Evolutionary conservation across 2,329 filamentous ascomycete genomes (phyloP), one percentile per base, ranked within the genome.

Genomic region (Fusarium citri): DNA sequence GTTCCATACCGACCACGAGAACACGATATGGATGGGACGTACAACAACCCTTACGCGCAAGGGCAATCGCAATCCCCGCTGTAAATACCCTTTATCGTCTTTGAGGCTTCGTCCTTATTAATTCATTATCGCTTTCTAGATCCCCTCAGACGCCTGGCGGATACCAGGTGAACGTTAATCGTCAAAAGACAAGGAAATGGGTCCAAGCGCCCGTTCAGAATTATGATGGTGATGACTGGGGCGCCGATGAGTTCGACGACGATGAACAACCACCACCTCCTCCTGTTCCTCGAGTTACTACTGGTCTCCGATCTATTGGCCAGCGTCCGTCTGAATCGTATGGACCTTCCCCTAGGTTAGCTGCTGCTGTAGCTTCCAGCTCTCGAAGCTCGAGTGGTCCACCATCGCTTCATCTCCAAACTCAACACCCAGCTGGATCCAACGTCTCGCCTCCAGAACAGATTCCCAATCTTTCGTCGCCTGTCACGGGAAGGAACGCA

Each of bases 151-250:
- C 78, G n/a, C 75, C 78, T 18, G 76, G 72, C 56, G 78, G 62
- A 26, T 97, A 94, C 81, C 92, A 92, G 78, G 89, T 94, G 54
- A 97, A 97, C 78, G 90, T 98, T 50, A 95, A 93, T 81, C 90
- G 95, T 66, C 88, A 90, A 59, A 97, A 97, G 83, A 98, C 94
- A 58, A 92, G 91, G 81, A 97, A 97, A 87, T 98, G 95, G 95
- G 91, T 95, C 40, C 92, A 97, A 76, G 95, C 95, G 37, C 95
- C 94, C 80, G 86, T 89, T 62, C 90, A 92, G 74, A 92, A 89
- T 77, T 98, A 98, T 77, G 94, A 95, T 75, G 95, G 94, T 68
- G 94, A 97, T 75, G 95, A 97, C 76, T 98, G 95, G 94, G 95
- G 94, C 37, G 91, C 85, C 59, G 89, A 91, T 37, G 88, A 90